A percentile compares a stretch with the other conserved stretches of the same genome.
These are phyloP conservation scores for Enteropsectra breve DNA, from an alignment of 371 early-diverging fungal genomes.

Conservation along the genomic window DNA sequence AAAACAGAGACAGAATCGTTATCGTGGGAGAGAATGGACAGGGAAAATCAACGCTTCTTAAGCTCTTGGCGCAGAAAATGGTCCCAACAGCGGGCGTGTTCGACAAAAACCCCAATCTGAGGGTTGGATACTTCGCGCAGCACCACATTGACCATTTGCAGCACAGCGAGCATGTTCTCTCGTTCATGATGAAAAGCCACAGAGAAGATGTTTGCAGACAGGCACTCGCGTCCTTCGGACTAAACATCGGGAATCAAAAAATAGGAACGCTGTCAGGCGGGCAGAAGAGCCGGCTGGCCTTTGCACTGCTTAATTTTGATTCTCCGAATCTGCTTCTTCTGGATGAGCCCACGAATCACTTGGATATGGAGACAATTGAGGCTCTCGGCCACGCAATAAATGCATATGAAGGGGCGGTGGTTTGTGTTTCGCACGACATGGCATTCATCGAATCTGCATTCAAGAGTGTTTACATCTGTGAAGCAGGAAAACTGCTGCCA, in stretches of 20 bases:
- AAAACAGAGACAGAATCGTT: conserved; percentile 68
- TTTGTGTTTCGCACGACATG: conserved; percentile 92
- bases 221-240: conserved; percentile 78
- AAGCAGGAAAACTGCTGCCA: conserved; percentile 56
- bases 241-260: conserved; percentile 56
- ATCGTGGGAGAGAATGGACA: conserved; percentile 71
- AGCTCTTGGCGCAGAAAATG: conserved; percentile 70
- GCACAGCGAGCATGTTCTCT: conserved; percentile 71
- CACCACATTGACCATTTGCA: conserved; percentile 84
- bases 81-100: conserved; percentile 73
- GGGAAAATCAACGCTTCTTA: conserved; percentile 75
- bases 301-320: conserved; percentile 76
- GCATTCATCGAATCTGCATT: conserved; percentile 73
- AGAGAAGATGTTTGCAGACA: conserved; percentile 66
- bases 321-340: conserved; percentile 82
- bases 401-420: conserved; percentile 80
- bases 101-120: conserved; percentile 1
- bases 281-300: conserved; percentile 80
- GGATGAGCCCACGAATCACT: conserved; percentile 92
- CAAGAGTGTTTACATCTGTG: conserved; percentile 85
- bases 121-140: conserved; percentile 78
- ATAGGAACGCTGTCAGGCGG: conserved; percentile 77
- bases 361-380: conserved; percentile 84
- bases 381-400: conserved; percentile 86
- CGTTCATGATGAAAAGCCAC: conserved; percentile 76